Base-by-base conservation (phyloP, 495 filamentous ascomycete genomes). In the Melanomma pulvis-pyrius region DNA sequence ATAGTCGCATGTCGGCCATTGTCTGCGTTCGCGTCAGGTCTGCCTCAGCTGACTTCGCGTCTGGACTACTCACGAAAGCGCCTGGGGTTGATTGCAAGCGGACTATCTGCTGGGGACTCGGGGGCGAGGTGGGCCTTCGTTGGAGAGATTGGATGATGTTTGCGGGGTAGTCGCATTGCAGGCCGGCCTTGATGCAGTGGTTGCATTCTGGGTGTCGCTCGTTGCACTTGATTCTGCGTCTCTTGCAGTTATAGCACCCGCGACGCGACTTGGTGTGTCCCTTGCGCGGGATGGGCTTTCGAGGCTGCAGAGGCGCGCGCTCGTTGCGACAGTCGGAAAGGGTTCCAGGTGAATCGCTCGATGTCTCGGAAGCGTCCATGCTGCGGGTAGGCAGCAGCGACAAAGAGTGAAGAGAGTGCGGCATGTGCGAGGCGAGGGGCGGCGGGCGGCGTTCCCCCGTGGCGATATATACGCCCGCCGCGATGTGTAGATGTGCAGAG, bases 221-320 rank as follows among this genome's bases (percentile, higher is more conserved):
- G 70, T 86, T 84, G 73, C 85, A 88, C 80, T 88, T 89, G 69
- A 89, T 87, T 63, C 82, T 78, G 11, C 85, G 76, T 46, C 79
- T 75, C 72, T 89, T 89, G 79, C 87, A 89, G 74, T 86, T 85
- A 63, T 81, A 85, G 69, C 86, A 89, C 0, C 86, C 86, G n/a
- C 80, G 74, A 2, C 86, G 76, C 28, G 83, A 86, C 71, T 89
- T 89, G 1, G 81, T 87, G 61, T 88, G 86, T 15, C 71, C 71
- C 59, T 74, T 74, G 36, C 71, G 36, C 25, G 71, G 71, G 25
- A 74, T 71, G 2, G 71, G 69, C 36, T 70, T 71, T 52, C 69
- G 68, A 52, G 69, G 69, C 24, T 54, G 59, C 34, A 36, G 32
- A 39, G 63, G 54, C n/a, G 58, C 7, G 46, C 52, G 56, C 32